Evolutionary conservation across 148 eudicot species (phyloP).

Genomic region (Rhododendron simsii): DNA sequence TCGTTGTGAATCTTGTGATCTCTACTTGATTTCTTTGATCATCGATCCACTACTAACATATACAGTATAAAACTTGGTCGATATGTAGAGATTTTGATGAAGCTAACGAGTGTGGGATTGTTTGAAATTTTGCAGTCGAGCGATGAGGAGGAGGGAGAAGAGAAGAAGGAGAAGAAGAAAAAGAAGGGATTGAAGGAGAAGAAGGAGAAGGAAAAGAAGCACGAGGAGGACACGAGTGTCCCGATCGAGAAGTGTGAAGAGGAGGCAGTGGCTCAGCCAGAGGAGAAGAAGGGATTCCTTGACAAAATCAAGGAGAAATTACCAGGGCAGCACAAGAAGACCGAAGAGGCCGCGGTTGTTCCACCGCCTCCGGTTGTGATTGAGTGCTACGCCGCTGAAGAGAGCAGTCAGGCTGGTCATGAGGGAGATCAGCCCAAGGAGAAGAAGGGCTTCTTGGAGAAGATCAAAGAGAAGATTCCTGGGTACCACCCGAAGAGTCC

Average conservation of each 20-base stretch:
- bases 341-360: not conserved
- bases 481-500: not conserved
- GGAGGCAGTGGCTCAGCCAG: not conserved
- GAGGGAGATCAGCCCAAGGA: not conserved
- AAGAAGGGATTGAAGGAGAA: not conserved
- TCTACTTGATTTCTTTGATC: too few species aligned
- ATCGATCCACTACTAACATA: too few species aligned
- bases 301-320: not conserved
- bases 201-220: not conserved
- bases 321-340: not conserved
- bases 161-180: not conserved
- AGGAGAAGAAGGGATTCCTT: not conserved
- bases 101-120: not conserved
- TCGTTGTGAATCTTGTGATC: too few species aligned
- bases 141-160: not conserved
- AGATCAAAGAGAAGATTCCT: not conserved
- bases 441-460: not conserved
- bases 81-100: not conserved
- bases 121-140: not conserved
- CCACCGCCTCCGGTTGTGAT: not conserved
- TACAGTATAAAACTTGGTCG: too few species aligned
- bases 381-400: not conserved
- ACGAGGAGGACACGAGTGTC: not conserved
- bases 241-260: not conserved
- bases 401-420: not conserved